These are phyloP conservation scores for Favolaschia claudopus DNA, from an alignment of 768 basidiomycete species.

Conservation along the genomic window DNA sequence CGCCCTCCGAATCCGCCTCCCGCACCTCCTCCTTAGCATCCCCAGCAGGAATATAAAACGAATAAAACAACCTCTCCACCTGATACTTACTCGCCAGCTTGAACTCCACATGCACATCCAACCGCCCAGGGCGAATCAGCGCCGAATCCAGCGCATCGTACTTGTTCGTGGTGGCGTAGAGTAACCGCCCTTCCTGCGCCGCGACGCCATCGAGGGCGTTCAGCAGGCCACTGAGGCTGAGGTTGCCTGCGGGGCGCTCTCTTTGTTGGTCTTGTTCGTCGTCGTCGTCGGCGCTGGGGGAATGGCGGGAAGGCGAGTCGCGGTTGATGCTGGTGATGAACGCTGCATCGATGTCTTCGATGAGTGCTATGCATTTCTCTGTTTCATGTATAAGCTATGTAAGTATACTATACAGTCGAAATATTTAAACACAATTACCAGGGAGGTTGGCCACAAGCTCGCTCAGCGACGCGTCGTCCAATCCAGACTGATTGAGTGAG, in stretches of 20 bases:
- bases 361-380: slow-evolving; percentile 75
- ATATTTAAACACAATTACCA: slow-evolving; percentile 34
- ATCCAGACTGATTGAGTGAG: slow-evolving; percentile 64
- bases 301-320: slow-evolving; percentile 35
- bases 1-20: slow-evolving; percentile 31
- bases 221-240: slow-evolving; percentile 77
- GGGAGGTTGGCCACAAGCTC: slow-evolving; percentile 70
- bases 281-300: slow-evolving; percentile 23
- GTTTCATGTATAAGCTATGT: slow-evolving; percentile 27
- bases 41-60: slow-evolving; percentile 66
- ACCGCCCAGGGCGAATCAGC: slow-evolving; percentile 77
- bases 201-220: slow-evolving; percentile 83
- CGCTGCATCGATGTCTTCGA: slow-evolving; percentile 88
- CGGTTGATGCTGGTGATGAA: slow-evolving; percentile 58
- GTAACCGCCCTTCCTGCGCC: slow-evolving; percentile 81
- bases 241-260: slow-evolving; percentile 38
- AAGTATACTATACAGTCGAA: slow-evolving; percentile 3
- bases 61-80: slow-evolving; percentile 66
- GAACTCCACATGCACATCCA: slow-evolving; percentile 84
- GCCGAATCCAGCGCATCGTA: slow-evolving; percentile 77
- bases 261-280: slow-evolving; percentile 20
- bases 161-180: slow-evolving; percentile 83
- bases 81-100: slow-evolving; percentile 76
- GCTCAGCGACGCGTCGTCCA: slow-evolving; percentile 69
- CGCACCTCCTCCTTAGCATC: slow-evolving; percentile 33